Percentiles rank a stretch among this genome's conserved stretches.
Evolutionary conservation across 2,329 filamentous ascomycete species (phyloP).

Genomic region (Lachnellula cervina): DNA sequence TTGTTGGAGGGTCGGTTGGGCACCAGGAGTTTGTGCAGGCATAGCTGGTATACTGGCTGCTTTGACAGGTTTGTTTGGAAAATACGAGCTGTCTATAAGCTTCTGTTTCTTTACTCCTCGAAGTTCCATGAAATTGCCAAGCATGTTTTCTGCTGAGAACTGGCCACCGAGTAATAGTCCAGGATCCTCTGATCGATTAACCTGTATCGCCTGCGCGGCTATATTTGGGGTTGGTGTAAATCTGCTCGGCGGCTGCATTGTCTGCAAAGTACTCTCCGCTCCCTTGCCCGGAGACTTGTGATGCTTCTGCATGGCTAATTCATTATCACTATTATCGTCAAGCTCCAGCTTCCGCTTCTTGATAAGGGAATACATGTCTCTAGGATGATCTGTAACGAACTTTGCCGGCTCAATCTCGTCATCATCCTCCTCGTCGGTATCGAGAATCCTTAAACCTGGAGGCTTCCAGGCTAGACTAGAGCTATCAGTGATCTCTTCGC

Average conservation of each 20-base stretch:
- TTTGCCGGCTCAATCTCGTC: constrained; percentile 31
- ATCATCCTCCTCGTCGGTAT: constrained; percentile 35
- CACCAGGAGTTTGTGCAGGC: neutral
- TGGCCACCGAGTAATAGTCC: constrained; percentile 16
- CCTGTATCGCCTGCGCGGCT: constrained; percentile 16
- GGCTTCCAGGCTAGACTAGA: constrained; percentile 43
- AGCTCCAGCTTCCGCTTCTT: constrained; percentile 35
- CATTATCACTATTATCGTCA: constrained; percentile 7
- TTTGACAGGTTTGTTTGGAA: constrained; percentile 3
- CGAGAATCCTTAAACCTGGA: constrained; percentile 41
- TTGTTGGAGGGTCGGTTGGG: constrained; percentile 8
- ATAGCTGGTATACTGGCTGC: neutral
- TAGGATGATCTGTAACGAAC: constrained; percentile 17
- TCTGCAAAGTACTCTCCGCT: neutral
- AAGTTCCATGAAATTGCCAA: constrained; percentile 48
- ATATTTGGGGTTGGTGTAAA: constrained; percentile 1
- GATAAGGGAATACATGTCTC: constrained; percentile 35
- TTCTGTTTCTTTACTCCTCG: constrained; percentile 35
- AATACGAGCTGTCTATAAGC: constrained; percentile 27
- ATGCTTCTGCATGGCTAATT: constrained; percentile 5
- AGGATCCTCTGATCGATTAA: constrained; percentile 17
- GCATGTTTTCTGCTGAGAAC: constrained; percentile 38
- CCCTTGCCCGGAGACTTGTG: neutral
- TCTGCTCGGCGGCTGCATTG: neutral
- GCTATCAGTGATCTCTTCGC: constrained; percentile 34